Evolutionary conservation across 1,139 yeast genomes (phyloP).

Genomic region (Torulaspora pretoriensis): DNA sequence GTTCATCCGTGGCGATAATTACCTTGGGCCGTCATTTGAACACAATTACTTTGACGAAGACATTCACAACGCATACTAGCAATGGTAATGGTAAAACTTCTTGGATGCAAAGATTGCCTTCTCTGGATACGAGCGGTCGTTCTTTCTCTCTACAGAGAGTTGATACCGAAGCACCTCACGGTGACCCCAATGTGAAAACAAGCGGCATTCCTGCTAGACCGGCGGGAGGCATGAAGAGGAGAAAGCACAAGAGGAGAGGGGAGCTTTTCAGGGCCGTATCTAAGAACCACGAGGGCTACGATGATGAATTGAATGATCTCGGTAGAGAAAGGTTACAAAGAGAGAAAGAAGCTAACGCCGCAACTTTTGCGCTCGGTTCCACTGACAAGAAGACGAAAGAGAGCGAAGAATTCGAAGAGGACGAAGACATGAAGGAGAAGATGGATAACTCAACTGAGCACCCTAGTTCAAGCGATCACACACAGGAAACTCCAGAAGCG

Average conservation of each 20-base stretch:
- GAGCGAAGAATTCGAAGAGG: conserved; percentile 24
- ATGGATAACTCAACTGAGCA: conserved; percentile 15
- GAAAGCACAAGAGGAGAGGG: conserved; percentile 40
- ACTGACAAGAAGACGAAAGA: conserved; percentile 23
- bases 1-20: conserved; percentile 93
- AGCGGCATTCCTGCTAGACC: conserved; percentile 70
- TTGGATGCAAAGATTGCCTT: conserved; percentile 87
- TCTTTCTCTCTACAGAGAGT: conserved; percentile 78
- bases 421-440: conserved; percentile 17
- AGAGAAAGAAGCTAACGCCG: conserved; percentile 41
- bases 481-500: conserved; percentile 7
- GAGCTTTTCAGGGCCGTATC: conserved; percentile 24
- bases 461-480: conserved; percentile 15
- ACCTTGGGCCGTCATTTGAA: conserved; percentile 85
- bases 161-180: conserved; percentile 53
- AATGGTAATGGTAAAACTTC: conserved; percentile 56
- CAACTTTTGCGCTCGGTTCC: conserved; percentile 39
- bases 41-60: conserved; percentile 89
- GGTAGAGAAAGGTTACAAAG: conserved; percentile 36
- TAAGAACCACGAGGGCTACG: conserved; percentile 26
- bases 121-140: conserved; percentile 64
- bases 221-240: conserved; percentile 69
- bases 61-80: conserved; percentile 69
- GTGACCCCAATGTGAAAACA: conserved; percentile 47
- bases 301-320: conserved; percentile 34